Percentiles rank a stretch among this genome's conserved stretches.
Conservation (phyloP, 345 rosid genomes). For the Capsella bursapastoris region DNA sequence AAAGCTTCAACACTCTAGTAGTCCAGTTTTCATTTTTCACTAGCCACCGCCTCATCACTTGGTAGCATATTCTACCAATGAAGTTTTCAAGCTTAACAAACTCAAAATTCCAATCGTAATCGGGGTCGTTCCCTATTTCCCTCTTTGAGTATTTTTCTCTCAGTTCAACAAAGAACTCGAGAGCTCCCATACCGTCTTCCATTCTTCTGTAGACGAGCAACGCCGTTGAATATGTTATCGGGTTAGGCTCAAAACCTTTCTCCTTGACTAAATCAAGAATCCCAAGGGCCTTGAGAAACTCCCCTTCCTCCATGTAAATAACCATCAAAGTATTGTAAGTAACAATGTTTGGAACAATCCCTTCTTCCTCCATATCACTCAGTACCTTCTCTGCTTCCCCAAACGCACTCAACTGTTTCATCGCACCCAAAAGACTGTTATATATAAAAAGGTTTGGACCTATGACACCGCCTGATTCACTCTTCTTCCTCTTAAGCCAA, state of each 20-base stretch:
- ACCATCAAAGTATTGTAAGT: constrained; percentile 83
- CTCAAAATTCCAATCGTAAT: constrained; percentile 68
- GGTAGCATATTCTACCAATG: constrained; percentile 72
- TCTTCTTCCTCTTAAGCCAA: constrained; percentile 85
- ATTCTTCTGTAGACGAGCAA: constrained; percentile 72
- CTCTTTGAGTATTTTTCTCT: constrained; percentile 64
- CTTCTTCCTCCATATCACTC: constrained; percentile 69
- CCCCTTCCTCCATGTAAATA: constrained; percentile 63
- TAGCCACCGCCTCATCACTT: constrained; percentile 87
- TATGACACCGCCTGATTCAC: constrained; percentile 54
- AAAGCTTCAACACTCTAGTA: constrained; percentile 65
- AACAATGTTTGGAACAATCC: constrained; percentile 66
- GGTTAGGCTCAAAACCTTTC: constrained; percentile 66
- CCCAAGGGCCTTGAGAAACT: constrained; percentile 60
- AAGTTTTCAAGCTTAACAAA: constrained; percentile 69
- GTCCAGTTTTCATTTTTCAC: constrained; percentile 58
- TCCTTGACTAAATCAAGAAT: constrained; percentile 64
- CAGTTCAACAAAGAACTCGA: constrained; percentile 67
- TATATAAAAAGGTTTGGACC: constrained; percentile 79
- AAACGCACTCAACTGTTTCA: constrained; percentile 59
- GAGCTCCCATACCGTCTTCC: constrained; percentile 85
- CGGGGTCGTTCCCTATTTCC: constrained; percentile 52
- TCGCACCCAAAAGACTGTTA: constrained; percentile 75
- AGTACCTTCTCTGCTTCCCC: constrained; percentile 60
- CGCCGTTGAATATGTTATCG: constrained; percentile 80